These are phyloP conservation scores for Fomitopsis pinicola DNA, from an alignment of 1,284 basidiomycete species.

Conservation along the genomic window DNA sequence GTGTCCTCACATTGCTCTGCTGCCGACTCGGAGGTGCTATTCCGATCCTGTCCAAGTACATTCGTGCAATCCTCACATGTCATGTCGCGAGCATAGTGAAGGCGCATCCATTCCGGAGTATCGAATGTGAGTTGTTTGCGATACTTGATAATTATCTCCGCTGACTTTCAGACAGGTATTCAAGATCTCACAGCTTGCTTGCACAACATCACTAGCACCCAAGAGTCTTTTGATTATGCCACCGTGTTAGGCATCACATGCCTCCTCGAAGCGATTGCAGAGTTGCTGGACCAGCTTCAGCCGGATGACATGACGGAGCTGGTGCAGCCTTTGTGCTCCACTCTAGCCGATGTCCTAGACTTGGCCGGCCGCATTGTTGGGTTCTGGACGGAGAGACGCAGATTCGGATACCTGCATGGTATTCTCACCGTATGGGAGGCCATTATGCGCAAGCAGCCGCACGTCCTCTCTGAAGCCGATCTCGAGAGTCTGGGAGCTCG, in stretches of 20 bases:
- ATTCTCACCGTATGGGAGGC: background rate
- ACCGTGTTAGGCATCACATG: background rate
- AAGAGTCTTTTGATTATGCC: background rate
- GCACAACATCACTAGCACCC: background rate
- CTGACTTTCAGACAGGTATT: background rate
- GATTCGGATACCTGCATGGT: background rate
- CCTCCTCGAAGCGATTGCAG: background rate
- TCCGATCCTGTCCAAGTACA: background rate
- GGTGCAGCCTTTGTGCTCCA: background rate
- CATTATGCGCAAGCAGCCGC: background rate
- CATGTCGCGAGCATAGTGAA: background rate
- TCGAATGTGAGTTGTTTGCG: background rate
- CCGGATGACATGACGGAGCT: background rate
- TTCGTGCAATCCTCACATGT: background rate
- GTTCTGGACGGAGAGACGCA: too few species aligned
- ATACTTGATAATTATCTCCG: background rate
- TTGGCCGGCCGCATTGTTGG: background rate
- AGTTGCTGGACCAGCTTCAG: background rate
- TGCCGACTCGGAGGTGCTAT: background rate
- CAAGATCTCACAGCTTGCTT: background rate
- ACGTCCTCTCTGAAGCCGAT: background rate
- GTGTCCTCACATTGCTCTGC: background rate
- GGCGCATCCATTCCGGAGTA: background rate
- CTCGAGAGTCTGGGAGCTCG: background rate
- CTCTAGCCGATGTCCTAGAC: background rate